These are phyloP conservation scores for Tricholoma hemisulphureum DNA, from an alignment of 768 basidiomycete genomes.

Conservation along the genomic window DNA sequence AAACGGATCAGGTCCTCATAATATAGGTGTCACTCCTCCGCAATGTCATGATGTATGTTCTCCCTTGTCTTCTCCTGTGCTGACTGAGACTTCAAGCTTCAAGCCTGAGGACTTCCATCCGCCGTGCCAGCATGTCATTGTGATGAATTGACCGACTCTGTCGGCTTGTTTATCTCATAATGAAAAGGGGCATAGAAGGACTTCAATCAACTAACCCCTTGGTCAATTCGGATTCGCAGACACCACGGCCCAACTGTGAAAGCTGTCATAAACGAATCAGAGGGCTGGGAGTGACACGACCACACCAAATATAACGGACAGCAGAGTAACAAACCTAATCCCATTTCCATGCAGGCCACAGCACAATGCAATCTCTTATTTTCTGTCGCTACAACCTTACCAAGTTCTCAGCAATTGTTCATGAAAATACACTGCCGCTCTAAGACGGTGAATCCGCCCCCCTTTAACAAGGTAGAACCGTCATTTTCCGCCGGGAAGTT, in stretches of 20 bases:
- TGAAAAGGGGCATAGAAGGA: not conserved
- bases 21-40: not conserved
- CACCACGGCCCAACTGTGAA: not conserved
- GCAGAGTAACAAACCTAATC: not conserved
- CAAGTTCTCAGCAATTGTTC: not conserved
- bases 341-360: too few relatives aligned
- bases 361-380: too few relatives aligned
- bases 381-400: too few relatives aligned
- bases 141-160: not conserved
- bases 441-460: too few relatives aligned
- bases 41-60: not conserved
- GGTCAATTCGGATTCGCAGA: not conserved
- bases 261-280: not conserved
- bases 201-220: not conserved
- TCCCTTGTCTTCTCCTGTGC: not conserved
- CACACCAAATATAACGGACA: not conserved
- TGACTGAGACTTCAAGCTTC: not conserved
- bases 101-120: constrained; percentile 15
- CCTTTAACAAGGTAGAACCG: constrained; percentile 1
- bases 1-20: not conserved
- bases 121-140: constrained; percentile 7
- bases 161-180: not conserved
- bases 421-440: not conserved
- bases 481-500: not conserved
- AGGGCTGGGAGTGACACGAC: not conserved